phyloP scores from a whole-genome alignment of 495 filamentous ascomycete genomes.

The Trichoderma asperelloides region DNA sequence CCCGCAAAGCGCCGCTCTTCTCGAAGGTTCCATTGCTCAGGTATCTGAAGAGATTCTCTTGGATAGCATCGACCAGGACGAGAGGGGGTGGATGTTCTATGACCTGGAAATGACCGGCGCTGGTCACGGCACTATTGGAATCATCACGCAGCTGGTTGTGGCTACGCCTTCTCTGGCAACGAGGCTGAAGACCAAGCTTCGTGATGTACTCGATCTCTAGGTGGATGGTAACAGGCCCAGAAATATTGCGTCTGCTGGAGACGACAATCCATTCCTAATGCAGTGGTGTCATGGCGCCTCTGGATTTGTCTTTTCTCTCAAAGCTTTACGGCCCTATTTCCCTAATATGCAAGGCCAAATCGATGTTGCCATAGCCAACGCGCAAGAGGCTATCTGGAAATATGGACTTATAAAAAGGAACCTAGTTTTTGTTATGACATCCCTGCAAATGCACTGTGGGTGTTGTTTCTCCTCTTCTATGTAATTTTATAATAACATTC shows the following conservation, averaged over 20 bases:
- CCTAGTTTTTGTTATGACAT: conserved; percentile 58
- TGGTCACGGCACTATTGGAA: conserved; percentile 52
- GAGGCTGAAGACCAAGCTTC: conserved; percentile 35
- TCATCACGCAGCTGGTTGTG: conserved; percentile 53
- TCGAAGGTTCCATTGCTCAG: conserved; percentile 26
- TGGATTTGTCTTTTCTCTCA: conserved; percentile 47
- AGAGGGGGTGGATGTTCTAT: conserved; percentile 45
- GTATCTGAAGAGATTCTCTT: conserved; percentile 28
- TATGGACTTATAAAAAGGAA: conserved; percentile 52
- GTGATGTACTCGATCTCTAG: conserved; percentile 35
- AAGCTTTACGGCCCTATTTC: conserved; percentile 40
- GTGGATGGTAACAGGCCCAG: conserved; percentile 39
- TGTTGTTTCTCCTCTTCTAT: background rate
- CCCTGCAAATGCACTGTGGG: conserved; percentile 49
- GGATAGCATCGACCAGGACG: conserved; percentile 19
- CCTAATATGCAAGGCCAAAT: conserved; percentile 37
- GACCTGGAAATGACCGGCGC: conserved; percentile 52
- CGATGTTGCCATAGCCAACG: conserved; percentile 35
- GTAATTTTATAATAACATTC: background rate
- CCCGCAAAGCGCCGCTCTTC: conserved; percentile 19
- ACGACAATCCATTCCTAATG: conserved; percentile 35
- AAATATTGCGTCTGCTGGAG: conserved; percentile 12
- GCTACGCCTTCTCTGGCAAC: conserved; percentile 26
- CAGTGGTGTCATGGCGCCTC: conserved; percentile 63
- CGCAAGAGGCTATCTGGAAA: conserved; percentile 37